Conservation (phyloP, 441 rosid genomes). For the Pelargonium myrrhifolium region DNA sequence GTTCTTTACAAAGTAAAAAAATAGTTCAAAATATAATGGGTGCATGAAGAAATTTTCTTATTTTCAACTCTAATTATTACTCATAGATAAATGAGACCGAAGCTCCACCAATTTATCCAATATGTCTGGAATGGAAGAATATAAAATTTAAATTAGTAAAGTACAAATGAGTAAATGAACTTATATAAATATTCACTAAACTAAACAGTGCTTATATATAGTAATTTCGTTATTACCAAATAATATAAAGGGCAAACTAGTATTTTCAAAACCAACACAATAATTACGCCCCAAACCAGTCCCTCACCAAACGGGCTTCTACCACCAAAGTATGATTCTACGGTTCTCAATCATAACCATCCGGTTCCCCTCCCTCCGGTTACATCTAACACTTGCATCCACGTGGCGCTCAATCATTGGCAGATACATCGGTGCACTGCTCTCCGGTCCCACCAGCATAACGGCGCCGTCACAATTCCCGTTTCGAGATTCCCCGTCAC, state of each 20-base stretch:
- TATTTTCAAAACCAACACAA: conserved; percentile 4
- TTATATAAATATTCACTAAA: too few species aligned
- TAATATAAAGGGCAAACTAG: neutral
- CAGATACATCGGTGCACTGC: conserved; percentile 15
- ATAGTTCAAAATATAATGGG: too few species aligned
- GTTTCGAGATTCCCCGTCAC: conserved; percentile 56
- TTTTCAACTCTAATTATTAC: too few species aligned
- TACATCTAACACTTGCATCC: conserved; percentile 3
- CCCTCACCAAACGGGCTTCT: conserved; percentile 10
- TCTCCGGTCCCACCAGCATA: conserved; percentile 22
- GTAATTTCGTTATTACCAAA: neutral
- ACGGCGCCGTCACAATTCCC: conserved; percentile 83
- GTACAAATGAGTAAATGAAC: neutral
- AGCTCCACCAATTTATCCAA: neutral
- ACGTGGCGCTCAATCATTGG: conserved; percentile 26
- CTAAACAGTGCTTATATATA: too few species aligned
- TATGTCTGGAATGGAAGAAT: neutral
- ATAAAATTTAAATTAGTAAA: too few species aligned
- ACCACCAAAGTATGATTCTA: conserved; percentile 15
- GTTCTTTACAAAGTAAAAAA: too few species aligned
- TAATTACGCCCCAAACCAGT: conserved; percentile 12
- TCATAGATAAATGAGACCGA: neutral
- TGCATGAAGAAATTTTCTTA: too few species aligned
- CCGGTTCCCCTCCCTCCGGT: conserved; percentile 6
- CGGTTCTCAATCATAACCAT: conserved; percentile 24